phyloP scores from a whole-genome alignment of 1,139 yeast genomes.

The Suhomyces ambrosiae region DNA sequence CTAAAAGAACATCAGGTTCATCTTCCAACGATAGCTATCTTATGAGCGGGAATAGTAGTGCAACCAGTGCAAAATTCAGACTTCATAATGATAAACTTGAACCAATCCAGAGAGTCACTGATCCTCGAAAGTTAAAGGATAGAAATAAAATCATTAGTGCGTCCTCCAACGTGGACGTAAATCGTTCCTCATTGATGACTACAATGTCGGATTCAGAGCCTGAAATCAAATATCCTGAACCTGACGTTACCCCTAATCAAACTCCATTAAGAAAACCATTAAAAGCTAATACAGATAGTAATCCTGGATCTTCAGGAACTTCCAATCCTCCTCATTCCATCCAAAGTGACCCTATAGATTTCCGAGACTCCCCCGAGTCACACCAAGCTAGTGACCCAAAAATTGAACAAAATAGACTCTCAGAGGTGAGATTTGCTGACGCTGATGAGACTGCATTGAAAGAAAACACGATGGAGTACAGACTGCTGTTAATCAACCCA shows the following conservation, averaged over 20 bases:
- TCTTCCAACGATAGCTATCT: slow-evolving; percentile 10
- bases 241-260: slow-evolving; percentile 20
- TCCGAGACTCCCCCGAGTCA: slow-evolving; percentile 7
- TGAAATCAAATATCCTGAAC: slow-evolving; percentile 24
- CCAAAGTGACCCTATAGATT: slow-evolving; percentile 11
- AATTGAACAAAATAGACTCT: slow-evolving; percentile 1
- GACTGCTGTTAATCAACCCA: slow-evolving; percentile 17
- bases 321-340: slow-evolving; percentile 7
- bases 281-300: slow-evolving; percentile 4
- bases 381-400: slow-evolving; percentile 1
- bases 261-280: slow-evolving; percentile 18
- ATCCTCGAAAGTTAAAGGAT: slow-evolving; percentile 13
- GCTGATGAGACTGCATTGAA: slow-evolving; percentile 12
- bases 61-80: slow-evolving; percentile 18
- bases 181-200: slow-evolving; percentile 20
- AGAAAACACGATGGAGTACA: slow-evolving; percentile 5
- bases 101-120: slow-evolving; percentile 11
- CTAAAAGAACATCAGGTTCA: slow-evolving; percentile 8
- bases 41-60: slow-evolving; percentile 11
- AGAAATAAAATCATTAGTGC: slow-evolving; percentile 21
- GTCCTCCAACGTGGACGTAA: slow-evolving; percentile 22
- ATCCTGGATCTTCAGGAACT: slow-evolving; percentile 4
- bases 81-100: slow-evolving; percentile 17
- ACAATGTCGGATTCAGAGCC: slow-evolving; percentile 17
- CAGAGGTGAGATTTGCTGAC: slow-evolving; percentile 3